Evolutionary conservation across 176 grass and related monocot genomes (phyloP).

Genomic region (Aegilops bicornis): DNA sequence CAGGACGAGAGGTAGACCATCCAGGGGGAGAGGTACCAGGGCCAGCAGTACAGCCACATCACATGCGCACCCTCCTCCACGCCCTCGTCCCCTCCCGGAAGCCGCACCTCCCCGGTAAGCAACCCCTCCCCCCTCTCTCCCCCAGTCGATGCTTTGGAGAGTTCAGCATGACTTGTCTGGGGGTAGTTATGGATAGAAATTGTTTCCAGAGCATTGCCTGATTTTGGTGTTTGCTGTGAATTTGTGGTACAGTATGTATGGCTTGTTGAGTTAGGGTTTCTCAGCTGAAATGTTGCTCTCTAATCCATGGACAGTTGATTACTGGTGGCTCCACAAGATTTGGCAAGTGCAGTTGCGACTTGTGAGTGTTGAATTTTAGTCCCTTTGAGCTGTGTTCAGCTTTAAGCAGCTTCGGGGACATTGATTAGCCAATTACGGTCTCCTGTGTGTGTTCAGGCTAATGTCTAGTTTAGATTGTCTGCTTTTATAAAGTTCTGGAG

Average conservation of each 20-base stretch:
- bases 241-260: neutral
- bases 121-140: neutral
- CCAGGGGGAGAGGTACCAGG: conserved; percentile 87
- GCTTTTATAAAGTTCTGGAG: neutral
- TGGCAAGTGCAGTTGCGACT: no score
- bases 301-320: neutral
- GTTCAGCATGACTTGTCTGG: neutral
- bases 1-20: conserved; percentile 89
- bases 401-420: neutral
- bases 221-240: neutral
- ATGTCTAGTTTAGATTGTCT: neutral
- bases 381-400: neutral
- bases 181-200: neutral
- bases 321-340: neutral
- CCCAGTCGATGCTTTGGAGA: neutral
- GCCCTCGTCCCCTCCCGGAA: conserved; percentile 77
- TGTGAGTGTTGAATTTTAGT: neutral
- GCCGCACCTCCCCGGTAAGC: conserved; percentile 60
- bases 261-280: neutral
- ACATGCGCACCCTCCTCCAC: conserved; percentile 71
- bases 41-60: conserved; percentile 97
- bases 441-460: neutral
- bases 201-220: neutral
- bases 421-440: neutral
- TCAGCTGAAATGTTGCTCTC: neutral